Evolutionary conservation across 495 filamentous ascomycete species (phyloP), one percentile per base, ranked within the genome.

Genomic region (Cercophora samala): DNA sequence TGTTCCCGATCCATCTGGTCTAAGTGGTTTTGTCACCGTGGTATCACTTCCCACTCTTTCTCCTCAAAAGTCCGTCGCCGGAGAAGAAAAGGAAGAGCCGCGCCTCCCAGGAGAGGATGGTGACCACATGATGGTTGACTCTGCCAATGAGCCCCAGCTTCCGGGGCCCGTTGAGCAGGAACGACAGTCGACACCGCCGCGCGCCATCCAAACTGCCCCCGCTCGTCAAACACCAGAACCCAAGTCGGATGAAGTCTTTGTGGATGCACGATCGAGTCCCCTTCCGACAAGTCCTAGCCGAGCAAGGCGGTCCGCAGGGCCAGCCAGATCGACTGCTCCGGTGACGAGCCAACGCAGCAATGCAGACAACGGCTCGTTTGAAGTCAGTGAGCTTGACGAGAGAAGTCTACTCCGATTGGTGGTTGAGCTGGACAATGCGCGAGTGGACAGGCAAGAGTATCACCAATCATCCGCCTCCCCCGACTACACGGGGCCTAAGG

Each of bases 221-320:
- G n/a, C n/a, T n/a, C 66, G 58, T 18, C 70, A 69, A 19, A 77
- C 78, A 9, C 78, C 80, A 0, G 76, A 78, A n/a, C 78, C 80
- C 0, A 79, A 73, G 8, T 81, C 77, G 3, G 77, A 78, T 17
- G 79, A 82, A 3, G 72, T 73, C 13, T 85, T 80, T 65, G 76
- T 83, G 13, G 84, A 85, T 65, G 84, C 82, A 22, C 73, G 72
- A 17, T 77, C 72, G 32, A 83, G 79, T 46, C 83, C 79, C 22
- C 42, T 68, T 6, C 66, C 69, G 8, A 59, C 74, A 5, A 67
- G 65, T 13, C 73, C 74, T 32, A 73, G 68, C 17, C 60, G 55
- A 22, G 52, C 59, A 0, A 58, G 66, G 21, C 37, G 37, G 37
- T 46, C 37, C 8, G 37, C 37, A 46, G 37, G 37, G 15, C 13